phyloP scores from a whole-genome alignment of 371 early-diverging fungal species.

The Apophysomyces sp. region DNA sequence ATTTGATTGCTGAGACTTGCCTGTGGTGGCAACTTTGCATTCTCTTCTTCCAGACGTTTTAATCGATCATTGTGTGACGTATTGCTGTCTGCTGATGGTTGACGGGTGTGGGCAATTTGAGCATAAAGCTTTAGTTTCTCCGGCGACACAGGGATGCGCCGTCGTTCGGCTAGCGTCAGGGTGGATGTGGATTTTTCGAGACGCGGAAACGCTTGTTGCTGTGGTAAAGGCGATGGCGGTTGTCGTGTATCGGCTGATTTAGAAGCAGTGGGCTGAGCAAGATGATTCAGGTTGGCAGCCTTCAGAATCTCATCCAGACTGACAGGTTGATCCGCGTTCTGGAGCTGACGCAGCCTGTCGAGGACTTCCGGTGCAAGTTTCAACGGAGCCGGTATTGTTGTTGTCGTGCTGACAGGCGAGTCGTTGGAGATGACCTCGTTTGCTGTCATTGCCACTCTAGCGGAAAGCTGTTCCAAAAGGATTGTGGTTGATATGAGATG shows the following conservation, averaged over 20 bases:
- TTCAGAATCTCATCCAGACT: conserved; percentile 30
- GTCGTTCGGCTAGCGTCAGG: conserved; percentile 19
- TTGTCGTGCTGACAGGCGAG: conserved; percentile 35
- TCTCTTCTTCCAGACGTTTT: conserved; percentile 36
- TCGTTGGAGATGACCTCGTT: conserved; percentile 54
- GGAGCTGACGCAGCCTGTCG: conserved; percentile 25
- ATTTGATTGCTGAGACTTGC: conserved; percentile 13
- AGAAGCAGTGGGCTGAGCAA: conserved; percentile 15
- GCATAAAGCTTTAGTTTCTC: conserved; percentile 23
- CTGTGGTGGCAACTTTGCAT: conserved; percentile 47
- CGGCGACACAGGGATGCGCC: conserved; percentile 16
- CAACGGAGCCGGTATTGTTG: background rate
- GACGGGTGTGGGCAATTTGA: conserved; percentile 8
- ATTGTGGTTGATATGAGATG: background rate
- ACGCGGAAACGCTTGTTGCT: conserved; percentile 6
- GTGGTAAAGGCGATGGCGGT: background rate
- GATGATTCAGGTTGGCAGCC: conserved; percentile 33
- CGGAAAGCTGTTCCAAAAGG: background rate
- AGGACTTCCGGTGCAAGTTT: conserved; percentile 33
- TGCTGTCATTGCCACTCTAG: conserved; percentile 21
- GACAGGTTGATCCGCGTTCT: conserved; percentile 25
- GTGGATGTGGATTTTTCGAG: conserved; percentile 19
- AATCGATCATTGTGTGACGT: conserved; percentile 12
- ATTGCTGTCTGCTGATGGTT: conserved; percentile 7
- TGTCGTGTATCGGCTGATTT: conserved; percentile 17